Evolutionary conservation across 306 rosid genomes (phyloP), one percentile per base, ranked within the genome.

Genomic region (Canavalia gladiata): DNA sequence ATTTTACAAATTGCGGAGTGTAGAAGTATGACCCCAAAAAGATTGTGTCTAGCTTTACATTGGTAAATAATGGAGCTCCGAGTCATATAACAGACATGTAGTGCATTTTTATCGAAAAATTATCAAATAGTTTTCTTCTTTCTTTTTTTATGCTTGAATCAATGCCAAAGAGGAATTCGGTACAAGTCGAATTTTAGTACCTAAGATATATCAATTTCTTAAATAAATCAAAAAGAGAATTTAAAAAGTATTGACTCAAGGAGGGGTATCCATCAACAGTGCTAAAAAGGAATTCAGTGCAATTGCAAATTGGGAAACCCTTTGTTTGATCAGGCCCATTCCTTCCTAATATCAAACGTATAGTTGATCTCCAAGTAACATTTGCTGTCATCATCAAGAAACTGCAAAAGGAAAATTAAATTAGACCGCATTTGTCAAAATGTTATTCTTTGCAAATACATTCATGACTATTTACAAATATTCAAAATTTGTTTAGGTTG

Each of bases 341-440:
- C 94, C 81, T 80, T 93, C 80, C 83, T 75, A 80, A 93, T 93
- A 37, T 93, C 94, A 67, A 93, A 91, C 10, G 90, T 87, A 75
- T 93, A 93, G 85, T 90, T 91, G 82, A 91, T 91, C 91, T 91
- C 96, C 96, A 91, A 81, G 87, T 91, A 88, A 89, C 91, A 89
- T 80, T 85, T 89, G 84, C 90, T 84, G 87, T 93, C 96, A 63
- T 93, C 97, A 72, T 93, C 97, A 81, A 84, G 55, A 82, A 91
- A 91, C 96, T 93, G 94, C 56, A 78, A 76, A 57, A 60, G 25
- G 25, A 18, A 18, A 18, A 18, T 18, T 18, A 18, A 18, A 18
- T 18, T 18, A 18, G 25, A 18, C 25, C 25, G 25, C 25, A 18
- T 18, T 18, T 18, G 25, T 18, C 25, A 18, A 18, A 18, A 18